Evolutionary conservation across 1,284 basidiomycete genomes (phyloP).

Genomic region (Fistulina hepatica): DNA sequence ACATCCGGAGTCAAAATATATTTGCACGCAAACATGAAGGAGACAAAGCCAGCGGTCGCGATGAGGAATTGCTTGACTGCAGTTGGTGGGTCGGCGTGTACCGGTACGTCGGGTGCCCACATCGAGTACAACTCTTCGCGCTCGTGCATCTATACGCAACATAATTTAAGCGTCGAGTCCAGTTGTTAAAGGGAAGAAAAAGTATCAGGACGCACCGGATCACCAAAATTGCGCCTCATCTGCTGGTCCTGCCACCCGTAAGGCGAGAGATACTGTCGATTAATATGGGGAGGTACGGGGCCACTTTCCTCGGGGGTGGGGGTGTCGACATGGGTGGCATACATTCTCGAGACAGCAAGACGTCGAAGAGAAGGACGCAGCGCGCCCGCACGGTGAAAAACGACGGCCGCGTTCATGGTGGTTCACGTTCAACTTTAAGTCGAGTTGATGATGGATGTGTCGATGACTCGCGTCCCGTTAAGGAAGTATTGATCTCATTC

Average conservation of each 20-base stretch:
- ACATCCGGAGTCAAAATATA: constrained; percentile 40
- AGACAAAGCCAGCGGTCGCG: constrained; percentile 48
- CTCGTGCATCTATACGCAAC: constrained; percentile 67
- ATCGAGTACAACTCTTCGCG: constrained; percentile 76
- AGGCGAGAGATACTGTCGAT: constrained; percentile 50
- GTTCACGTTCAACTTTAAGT: too few relatives aligned
- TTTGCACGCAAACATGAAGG: constrained; percentile 25
- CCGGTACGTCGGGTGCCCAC: constrained; percentile 78
- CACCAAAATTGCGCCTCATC: constrained; percentile 78
- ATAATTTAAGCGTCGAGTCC: too few relatives aligned
- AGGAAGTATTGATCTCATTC: too few relatives aligned
- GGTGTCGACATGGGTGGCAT: too few relatives aligned
- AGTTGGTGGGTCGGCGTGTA: constrained; percentile 39
- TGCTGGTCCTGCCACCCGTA: constrained; percentile 77
- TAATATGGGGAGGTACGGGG: constrained; percentile 37
- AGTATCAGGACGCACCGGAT: constrained; percentile 41
- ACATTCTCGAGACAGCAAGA: too few relatives aligned
- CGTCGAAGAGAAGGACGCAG: too few relatives aligned
- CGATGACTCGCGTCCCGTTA: too few relatives aligned
- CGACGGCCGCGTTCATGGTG: too few relatives aligned
- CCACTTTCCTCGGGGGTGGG: too few relatives aligned
- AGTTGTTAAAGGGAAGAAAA: constrained; percentile 5
- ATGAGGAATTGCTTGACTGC: constrained; percentile 56
- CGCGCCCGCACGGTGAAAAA: too few relatives aligned
- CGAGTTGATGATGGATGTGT: too few relatives aligned